Percentiles rank a stretch among this genome's conserved stretches.
Evolutionary conservation across 306 rosid species (phyloP).

Genomic region (Trichosanthes cucumerina): DNA sequence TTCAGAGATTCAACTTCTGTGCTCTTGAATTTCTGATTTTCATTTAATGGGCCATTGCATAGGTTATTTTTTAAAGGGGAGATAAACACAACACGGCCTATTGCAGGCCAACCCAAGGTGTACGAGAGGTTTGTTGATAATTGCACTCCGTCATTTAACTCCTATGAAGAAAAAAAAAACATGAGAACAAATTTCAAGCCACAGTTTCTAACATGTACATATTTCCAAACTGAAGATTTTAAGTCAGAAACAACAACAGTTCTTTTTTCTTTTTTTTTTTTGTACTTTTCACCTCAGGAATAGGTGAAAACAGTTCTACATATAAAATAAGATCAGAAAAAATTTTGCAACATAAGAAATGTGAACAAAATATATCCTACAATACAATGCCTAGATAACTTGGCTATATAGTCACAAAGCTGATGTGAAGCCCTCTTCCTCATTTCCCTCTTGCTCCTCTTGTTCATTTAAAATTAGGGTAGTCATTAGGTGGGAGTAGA

Average conservation of each 20-base stretch:
- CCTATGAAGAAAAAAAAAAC: slow-evolving; percentile 25
- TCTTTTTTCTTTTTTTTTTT: background rate
- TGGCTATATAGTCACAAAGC: background rate
- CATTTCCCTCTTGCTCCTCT: background rate
- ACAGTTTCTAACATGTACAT: background rate
- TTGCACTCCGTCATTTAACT: slow-evolving; percentile 51
- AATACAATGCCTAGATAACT: background rate
- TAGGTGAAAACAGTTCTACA: background rate
- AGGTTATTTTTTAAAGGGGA: slow-evolving; percentile 28
- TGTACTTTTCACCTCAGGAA: background rate
- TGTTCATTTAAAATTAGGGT: background rate
- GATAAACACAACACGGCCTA: slow-evolving; percentile 40
- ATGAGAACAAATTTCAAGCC: background rate
- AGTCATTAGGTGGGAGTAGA: background rate
- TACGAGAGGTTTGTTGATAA: slow-evolving; percentile 55
- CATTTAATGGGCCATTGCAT: slow-evolving; percentile 20
- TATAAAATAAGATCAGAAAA: background rate
- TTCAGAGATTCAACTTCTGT: slow-evolving; percentile 17
- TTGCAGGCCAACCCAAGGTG: slow-evolving; percentile 65
- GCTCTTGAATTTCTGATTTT: slow-evolving; percentile 21
- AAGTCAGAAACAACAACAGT: background rate
- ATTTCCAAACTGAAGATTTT: background rate
- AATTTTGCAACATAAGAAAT: background rate
- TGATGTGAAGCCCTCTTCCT: background rate
- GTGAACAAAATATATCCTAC: background rate